phyloP scores from a whole-genome alignment of 2,329 filamentous ascomycete species.

The Xylaria sp. region DNA sequence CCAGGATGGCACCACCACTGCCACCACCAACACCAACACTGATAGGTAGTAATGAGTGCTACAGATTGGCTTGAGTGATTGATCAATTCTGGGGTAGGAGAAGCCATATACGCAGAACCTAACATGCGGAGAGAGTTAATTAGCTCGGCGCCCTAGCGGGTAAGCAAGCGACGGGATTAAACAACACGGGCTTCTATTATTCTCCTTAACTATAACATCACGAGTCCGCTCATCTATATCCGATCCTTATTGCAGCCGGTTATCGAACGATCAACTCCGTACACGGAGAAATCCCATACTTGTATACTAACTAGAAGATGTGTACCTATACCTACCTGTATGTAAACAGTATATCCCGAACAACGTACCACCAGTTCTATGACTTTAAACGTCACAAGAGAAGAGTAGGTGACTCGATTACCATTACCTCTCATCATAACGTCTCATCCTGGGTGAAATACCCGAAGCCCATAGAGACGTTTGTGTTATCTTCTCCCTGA shows the following conservation, averaged over 20 bases:
- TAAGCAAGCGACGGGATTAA: neutral
- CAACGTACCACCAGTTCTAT: neutral
- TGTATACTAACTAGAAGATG: neutral
- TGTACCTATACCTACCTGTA: neutral
- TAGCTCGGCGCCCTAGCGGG: neutral
- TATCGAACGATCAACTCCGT: neutral
- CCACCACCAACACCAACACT: neutral
- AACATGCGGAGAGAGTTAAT: neutral
- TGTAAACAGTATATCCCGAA: neutral
- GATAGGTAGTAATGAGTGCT: slow-evolving; percentile 8
- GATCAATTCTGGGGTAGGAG: slow-evolving; percentile 1
- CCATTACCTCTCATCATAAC: no score
- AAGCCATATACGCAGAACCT: neutral
- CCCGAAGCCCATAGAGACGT: no score
- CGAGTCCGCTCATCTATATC: neutral
- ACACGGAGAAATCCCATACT: neutral
- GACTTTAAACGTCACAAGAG: neutral
- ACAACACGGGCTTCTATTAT: neutral
- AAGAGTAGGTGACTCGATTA: neutral
- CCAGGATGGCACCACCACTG: slow-evolving; percentile 1
- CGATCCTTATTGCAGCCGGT: neutral
- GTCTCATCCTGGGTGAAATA: neutral
- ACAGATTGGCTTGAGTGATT: slow-evolving; percentile 15
- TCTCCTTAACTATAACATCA: neutral
- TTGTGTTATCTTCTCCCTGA: neutral